Base-by-base conservation (phyloP, 306 rosid genomes). In the Casuarina glauca region DNA sequence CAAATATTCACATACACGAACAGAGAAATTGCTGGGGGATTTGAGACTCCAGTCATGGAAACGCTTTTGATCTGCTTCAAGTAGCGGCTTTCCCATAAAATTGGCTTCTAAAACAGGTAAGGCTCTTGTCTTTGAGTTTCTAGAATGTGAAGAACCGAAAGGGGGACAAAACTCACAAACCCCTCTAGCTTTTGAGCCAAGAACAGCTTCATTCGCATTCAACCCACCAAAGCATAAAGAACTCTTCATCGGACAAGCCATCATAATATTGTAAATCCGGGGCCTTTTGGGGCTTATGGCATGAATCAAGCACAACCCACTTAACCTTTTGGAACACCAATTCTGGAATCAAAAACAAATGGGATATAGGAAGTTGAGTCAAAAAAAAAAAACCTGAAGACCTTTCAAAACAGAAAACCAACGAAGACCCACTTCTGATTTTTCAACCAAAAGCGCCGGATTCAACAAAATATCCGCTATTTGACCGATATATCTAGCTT, bases 221-320 rank as follows among this genome's bases (percentile, higher is more conserved):
- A 86, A 67, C 80, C 83, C 90, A 76, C 84, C 70, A 82, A 82
- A 74, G 72, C 13, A 81, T 54, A 85, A 17, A 72, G 81, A 81
- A 80, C 73, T 79, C 75, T 84, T 87, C 79, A 84, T 76, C 12
- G 87, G 84, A 62, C 75, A 81, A 72, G 88, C 87, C 86, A 78
- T 86, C 74, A 48, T 5, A 42, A 39, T 6, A 67, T 36, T n/a
- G 57, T 15, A 49, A 76, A 42, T 46, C 66, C 35, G 45, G 73
- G 9, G 15, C 50, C 63, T n/a, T 42, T 9, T 5, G 70, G 49
- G 55, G n/a, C 19, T 76, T 32, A 4, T 4, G 76, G 79, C 73
- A 74, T 20, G 51, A 77, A 86, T 58, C 86, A 85, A 64, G 36
- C 19, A 69, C 45, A 69, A 17, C 79, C 78, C 69, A 77, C 63